Base-by-base conservation (phyloP, 495 filamentous ascomycete genomes). In the Sporormia fimetaria region DNA sequence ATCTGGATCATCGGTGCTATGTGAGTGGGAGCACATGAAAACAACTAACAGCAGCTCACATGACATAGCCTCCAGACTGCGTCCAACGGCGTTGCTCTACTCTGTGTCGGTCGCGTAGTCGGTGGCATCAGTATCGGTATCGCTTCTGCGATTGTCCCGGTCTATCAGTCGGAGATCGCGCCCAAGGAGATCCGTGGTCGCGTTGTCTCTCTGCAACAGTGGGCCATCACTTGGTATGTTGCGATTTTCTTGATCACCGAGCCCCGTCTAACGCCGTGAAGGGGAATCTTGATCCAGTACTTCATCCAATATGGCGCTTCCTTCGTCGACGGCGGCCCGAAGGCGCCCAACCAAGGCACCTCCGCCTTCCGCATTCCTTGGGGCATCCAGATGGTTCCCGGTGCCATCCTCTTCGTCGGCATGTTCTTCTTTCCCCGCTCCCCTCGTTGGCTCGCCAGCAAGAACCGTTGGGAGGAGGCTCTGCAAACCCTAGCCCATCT, bases 111-210 rank as follows among this genome's bases (percentile, higher is more conserved):
- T 6, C 75, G 83, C 49, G 71, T 83, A 31, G 64, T 87, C 27
- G 68, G 73, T 41, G 83, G 83, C 35, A 47, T 90, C 30, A 80
- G 76, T 40, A 75, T 85, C 42, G 83, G 83, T 44, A 81, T 85
- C 37, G 75, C 74, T 9, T 84, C 81, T 3, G 71, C 80, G 11
- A 65, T 84, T 33, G 80, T 83, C 22, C 83, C 83, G 4, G 76
- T 87, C 16, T 88, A 88, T 52, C 76, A 83, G 40, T 72, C 82
- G 24, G 83, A 90, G 57, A 71, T 87, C 39, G 72, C 82, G 4
- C 83, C 79, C 12, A 80, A 81, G 44, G 78, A 82, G 42, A 83
- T 83, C 50, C 75, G 83, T 41, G 83, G 83, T 22, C 71, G 83
- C 12, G 69, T 90, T 16, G 80, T 88, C 9, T 73, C 71, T 14